These are phyloP conservation scores for Ceratocystis ficicola DNA, from an alignment of 2,329 filamentous ascomycete genomes.

Conservation along the genomic window DNA sequence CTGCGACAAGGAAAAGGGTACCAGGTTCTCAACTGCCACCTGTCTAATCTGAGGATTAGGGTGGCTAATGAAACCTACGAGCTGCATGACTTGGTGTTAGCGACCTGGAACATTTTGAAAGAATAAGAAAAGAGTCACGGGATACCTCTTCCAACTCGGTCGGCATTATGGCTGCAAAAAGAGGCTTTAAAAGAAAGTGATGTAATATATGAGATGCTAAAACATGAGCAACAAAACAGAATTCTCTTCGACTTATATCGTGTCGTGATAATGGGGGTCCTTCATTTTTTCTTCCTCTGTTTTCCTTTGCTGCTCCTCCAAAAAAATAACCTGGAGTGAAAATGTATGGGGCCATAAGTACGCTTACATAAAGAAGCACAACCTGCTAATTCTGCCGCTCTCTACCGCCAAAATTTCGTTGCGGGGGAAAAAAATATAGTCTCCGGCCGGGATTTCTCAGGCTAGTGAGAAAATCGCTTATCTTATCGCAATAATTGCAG, in stretches of 20 bases:
- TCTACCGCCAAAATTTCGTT: conserved; percentile 22
- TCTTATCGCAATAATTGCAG: conserved; percentile 22
- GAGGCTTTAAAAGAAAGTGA: neutral
- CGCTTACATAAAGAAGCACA: neutral
- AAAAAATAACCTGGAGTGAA: neutral
- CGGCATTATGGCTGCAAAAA: conserved; percentile 42
- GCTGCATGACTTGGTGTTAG: conserved; percentile 37
- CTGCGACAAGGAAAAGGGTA: conserved; percentile 65
- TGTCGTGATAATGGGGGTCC: conserved; percentile 10
- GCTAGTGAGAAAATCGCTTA: conserved; percentile 17
- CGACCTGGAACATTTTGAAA: neutral
- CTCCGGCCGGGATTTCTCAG: neutral
- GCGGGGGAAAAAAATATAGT: conserved; percentile 19
- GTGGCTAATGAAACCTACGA: conserved; percentile 86
- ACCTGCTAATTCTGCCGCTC: conserved; percentile 10
- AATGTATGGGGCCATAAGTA: conserved; percentile 13
- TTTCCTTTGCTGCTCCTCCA: conserved; percentile 7
- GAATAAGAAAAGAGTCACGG: neutral
- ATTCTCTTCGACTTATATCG: conserved; percentile 6
- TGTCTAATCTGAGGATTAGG: conserved; percentile 83
- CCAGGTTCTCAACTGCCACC: conserved; percentile 72
- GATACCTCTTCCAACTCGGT: conserved; percentile 64
- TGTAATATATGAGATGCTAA: neutral
- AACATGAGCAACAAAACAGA: neutral
- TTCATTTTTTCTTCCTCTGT: conserved; percentile 8